These are phyloP conservation scores for Talaromyces sp. DNA, from an alignment of 2,329 filamentous ascomycete species.

Conservation along the genomic window DNA sequence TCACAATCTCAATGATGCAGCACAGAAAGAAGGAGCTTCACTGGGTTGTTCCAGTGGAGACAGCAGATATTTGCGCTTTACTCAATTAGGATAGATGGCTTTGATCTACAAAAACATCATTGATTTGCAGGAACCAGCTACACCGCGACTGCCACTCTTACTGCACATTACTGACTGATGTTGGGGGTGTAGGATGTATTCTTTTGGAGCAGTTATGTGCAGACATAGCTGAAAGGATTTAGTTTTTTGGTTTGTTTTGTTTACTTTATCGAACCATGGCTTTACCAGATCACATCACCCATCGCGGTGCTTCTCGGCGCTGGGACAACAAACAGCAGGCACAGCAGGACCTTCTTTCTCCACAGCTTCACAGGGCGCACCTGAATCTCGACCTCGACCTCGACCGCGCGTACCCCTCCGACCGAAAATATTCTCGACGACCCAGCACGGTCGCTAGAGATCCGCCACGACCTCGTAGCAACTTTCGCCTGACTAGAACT, in stretches of 20 bases:
- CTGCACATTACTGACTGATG: not conserved
- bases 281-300: constrained; percentile 29
- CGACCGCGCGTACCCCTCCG: constrained; percentile 25
- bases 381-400: constrained; percentile 18
- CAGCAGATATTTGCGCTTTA: not conserved
- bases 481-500: constrained; percentile 36
- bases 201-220: not conserved
- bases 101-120: constrained; percentile 10
- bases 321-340: constrained; percentile 26
- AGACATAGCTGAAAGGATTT: not conserved
- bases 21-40: not conserved
- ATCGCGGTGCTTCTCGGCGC: constrained; percentile 30
- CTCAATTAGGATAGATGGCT: not conserved
- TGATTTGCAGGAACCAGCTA: not conserved
- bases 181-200: not conserved
- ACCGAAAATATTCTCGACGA: constrained; percentile 26
- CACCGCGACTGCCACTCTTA: not conserved
- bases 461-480: constrained; percentile 30
- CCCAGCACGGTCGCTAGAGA: constrained; percentile 29
- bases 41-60: not conserved
- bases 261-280: constrained; percentile 29
- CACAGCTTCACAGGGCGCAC: constrained; percentile 27
- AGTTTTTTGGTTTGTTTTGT: not conserved
- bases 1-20: not conserved
- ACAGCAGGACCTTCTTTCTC: constrained; percentile 7